A percentile compares a stretch with the other conserved stretches of the same genome.
Conservation (phyloP, 2,329 filamentous ascomycete genomes). For the Akanthomyces lecanii region DNA sequence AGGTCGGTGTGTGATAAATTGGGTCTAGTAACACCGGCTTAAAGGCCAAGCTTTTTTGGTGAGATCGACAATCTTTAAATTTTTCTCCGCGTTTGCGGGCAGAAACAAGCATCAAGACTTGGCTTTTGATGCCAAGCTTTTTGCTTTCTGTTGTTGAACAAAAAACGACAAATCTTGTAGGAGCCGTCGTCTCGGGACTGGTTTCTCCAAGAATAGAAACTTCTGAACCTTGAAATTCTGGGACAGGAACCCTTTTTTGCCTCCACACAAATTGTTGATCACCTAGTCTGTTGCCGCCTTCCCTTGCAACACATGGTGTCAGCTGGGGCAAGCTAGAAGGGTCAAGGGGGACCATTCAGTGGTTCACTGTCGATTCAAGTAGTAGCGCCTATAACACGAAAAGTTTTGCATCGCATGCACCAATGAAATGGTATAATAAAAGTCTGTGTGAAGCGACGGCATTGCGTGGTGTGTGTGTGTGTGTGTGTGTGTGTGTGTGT, state of each 20-base stretch:
- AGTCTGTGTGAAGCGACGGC: too few relatives aligned
- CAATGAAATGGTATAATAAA: too few relatives aligned
- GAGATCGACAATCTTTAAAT: slow-evolving; percentile 10
- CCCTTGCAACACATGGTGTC: too few relatives aligned
- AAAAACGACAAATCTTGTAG: background rate
- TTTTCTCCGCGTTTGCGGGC: background rate
- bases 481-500: too few relatives aligned
- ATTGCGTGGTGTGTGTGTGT: too few relatives aligned
- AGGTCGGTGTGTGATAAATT: background rate
- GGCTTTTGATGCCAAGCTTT: slow-evolving; percentile 18
- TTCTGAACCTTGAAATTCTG: background rate
- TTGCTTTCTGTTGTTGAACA: background rate
- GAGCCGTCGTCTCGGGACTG: background rate
- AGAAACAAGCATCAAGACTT: slow-evolving; percentile 16
- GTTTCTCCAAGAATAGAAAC: slow-evolving; percentile 15
- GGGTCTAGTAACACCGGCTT: background rate
- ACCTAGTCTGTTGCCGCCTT: background rate
- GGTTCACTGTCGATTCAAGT: too few relatives aligned
- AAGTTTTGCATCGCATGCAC: too few relatives aligned
- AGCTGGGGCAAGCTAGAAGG: too few relatives aligned
- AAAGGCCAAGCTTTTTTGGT: slow-evolving; percentile 11
- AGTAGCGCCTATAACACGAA: too few relatives aligned
- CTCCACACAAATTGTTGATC: background rate
- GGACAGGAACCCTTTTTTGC: background rate
- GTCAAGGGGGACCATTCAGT: too few relatives aligned